Evolutionary conservation across 306 rosid genomes (phyloP).

Genomic region (Quercus gilva): DNA sequence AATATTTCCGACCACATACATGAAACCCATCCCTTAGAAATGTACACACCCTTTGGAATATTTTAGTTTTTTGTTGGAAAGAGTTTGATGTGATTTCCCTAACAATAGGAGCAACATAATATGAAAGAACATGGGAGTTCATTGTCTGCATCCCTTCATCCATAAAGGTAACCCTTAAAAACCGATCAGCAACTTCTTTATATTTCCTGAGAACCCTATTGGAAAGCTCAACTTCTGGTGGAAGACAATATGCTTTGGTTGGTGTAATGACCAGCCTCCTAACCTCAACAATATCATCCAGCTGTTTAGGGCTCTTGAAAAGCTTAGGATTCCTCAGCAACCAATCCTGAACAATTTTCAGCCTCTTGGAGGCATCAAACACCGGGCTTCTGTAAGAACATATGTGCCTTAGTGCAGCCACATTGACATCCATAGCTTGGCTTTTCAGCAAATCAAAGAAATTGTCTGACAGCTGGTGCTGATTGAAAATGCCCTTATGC

Average conservation of each 20-base stretch:
- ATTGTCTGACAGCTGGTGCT: constrained; percentile 48
- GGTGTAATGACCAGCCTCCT: constrained; percentile 87
- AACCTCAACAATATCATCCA: constrained; percentile 64
- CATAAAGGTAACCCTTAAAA: constrained; percentile 84
- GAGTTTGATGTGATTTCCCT: constrained; percentile 59
- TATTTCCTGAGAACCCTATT: constrained; percentile 74
- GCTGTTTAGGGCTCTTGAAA: constrained; percentile 45
- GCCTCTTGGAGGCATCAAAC: constrained; percentile 54
- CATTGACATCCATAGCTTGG: constrained; percentile 56
- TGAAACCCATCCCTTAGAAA: constrained; percentile 61
- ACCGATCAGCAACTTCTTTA: constrained; percentile 67
- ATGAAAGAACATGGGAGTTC: constrained; percentile 51
- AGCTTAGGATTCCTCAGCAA: constrained; percentile 64
- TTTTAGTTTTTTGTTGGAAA: constrained; percentile 55
- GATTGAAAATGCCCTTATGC: constrained; percentile 71
- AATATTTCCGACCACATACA: constrained; percentile 62
- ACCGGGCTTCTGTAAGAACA: constrained; percentile 58
- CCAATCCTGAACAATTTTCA: constrained; percentile 70
- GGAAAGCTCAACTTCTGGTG: constrained; percentile 79
- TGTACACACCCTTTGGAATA: constrained; percentile 49
- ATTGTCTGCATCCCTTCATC: constrained; percentile 88
- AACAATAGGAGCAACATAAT: constrained; percentile 70
- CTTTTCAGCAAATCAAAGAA: constrained; percentile 59
- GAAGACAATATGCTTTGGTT: constrained; percentile 73
- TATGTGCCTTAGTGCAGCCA: constrained; percentile 78